These are phyloP conservation scores for Beauveria bassiana DNA, from an alignment of 2,329 filamentous ascomycete genomes.

Conservation along the genomic window DNA sequence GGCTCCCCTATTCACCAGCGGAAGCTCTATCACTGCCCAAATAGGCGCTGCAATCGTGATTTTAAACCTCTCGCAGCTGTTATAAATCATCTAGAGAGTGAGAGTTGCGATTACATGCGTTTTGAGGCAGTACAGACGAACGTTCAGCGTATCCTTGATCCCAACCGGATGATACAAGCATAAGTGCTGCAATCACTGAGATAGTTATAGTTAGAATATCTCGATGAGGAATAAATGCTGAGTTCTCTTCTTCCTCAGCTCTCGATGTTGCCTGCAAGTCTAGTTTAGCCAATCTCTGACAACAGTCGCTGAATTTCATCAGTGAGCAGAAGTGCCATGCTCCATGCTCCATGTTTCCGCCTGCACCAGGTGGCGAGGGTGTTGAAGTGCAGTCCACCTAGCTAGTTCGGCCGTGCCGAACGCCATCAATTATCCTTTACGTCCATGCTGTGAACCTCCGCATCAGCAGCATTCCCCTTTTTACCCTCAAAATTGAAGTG, in stretches of 20 bases:
- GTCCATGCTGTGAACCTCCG: not conserved
- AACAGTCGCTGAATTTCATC: too few species aligned
- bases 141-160: constrained; percentile 8
- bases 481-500: not conserved
- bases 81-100: constrained; percentile 38
- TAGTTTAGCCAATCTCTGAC: too few species aligned
- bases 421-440: not conserved
- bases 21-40: constrained; percentile 33
- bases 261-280: too few species aligned
- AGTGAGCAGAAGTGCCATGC: too few species aligned
- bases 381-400: not conserved
- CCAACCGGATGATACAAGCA: not conserved
- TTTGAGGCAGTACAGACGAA: too few species aligned
- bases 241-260: too few species aligned
- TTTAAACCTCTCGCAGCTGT: constrained; percentile 32
- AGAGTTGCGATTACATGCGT: constrained; percentile 28
- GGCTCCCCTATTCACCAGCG: constrained; percentile 36
- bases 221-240: too few species aligned
- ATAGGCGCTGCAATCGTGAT: constrained; percentile 24
- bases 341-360: not conserved
- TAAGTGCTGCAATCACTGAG: not conserved
- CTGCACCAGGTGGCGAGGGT: not conserved
- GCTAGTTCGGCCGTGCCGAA: not conserved
- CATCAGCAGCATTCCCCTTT: not conserved
- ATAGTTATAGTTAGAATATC: too few species aligned